These are phyloP conservation scores for Cardiosporidium cionae DNA, from an alignment of 169 alveolate species.

Conservation along the genomic window DNA sequence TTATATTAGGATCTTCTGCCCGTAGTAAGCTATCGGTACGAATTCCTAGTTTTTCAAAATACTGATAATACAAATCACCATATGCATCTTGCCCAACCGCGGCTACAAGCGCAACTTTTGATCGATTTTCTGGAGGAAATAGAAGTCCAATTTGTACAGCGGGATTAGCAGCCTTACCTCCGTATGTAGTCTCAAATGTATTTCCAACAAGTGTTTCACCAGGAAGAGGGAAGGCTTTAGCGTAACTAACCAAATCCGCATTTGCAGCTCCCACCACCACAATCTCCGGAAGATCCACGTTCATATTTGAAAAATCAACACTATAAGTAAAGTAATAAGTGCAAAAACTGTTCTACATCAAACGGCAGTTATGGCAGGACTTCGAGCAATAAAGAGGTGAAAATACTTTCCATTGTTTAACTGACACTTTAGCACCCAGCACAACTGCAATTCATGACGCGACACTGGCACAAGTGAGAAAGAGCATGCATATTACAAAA, in stretches of 20 bases:
- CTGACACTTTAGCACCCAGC: too few relatives aligned
- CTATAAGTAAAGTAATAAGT: too few relatives aligned
- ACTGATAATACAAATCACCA: conserved; percentile 8
- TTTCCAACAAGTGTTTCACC: conserved; percentile 34
- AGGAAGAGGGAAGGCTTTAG: conserved; percentile 19
- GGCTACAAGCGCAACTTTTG: conserved; percentile 23
- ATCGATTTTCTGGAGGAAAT: background rate
- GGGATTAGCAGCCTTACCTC: conserved; percentile 43
- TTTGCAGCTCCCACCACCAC: conserved; percentile 30
- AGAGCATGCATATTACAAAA: too few relatives aligned
- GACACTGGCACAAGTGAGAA: too few relatives aligned
- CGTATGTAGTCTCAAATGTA: conserved; percentile 7
- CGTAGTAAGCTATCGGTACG: conserved; percentile 14
- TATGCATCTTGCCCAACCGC: conserved; percentile 26
- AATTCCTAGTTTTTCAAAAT: conserved; percentile 2
- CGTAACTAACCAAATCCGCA: conserved; percentile 18
- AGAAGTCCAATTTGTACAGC: conserved; percentile 38
- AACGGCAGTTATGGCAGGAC: too few relatives aligned
- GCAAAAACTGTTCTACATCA: too few relatives aligned
- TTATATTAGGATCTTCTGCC: background rate
- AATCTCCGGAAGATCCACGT: background rate
- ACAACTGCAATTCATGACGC: too few relatives aligned
- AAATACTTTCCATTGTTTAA: too few relatives aligned
- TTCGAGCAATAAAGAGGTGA: too few relatives aligned
- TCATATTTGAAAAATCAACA: background rate